phyloP scores from a whole-genome alignment of 2,329 filamentous ascomycete genomes.

The Didymella keratinophila region DNA sequence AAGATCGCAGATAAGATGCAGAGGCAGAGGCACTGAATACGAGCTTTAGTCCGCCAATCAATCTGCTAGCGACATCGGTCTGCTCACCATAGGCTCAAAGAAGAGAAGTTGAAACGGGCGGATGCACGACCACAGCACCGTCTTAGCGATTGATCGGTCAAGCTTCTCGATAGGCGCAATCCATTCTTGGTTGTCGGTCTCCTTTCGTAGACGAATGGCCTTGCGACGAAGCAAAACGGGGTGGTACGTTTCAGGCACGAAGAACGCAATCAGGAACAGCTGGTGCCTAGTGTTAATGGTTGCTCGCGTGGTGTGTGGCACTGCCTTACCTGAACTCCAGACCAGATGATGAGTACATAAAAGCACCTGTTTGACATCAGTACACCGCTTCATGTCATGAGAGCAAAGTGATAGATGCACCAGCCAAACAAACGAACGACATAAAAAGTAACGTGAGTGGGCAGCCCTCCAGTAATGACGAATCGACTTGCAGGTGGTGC shows the following conservation, averaged over 20 bases:
- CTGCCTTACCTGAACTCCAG: conserved; percentile 55
- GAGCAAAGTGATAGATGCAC: conserved; percentile 2
- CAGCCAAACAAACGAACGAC: conserved; percentile 14
- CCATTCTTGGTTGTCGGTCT: conserved; percentile 80
- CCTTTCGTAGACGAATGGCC: conserved; percentile 71
- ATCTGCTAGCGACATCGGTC: background rate
- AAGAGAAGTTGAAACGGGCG: conserved; percentile 79
- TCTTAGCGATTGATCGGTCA: conserved; percentile 69
- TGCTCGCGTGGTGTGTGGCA: conserved; percentile 24
- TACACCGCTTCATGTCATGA: conserved; percentile 29
- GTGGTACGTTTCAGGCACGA: conserved; percentile 89
- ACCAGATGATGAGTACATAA: conserved; percentile 86
- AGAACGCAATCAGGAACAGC: conserved; percentile 68
- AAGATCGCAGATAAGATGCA: conserved; percentile 84
- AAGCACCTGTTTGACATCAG: conserved; percentile 54
- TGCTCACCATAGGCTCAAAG: conserved; percentile 76
- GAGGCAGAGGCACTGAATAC: conserved; percentile 68
- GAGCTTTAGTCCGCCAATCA: conserved; percentile 40
- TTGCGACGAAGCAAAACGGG: conserved; percentile 75
- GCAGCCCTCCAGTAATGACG: conserved; percentile 3
- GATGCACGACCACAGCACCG: conserved; percentile 62
- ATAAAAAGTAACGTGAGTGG: conserved; percentile 15
- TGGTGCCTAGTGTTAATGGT: conserved; percentile 51
- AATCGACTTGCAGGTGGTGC: conserved; percentile 11
- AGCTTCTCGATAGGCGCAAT: conserved; percentile 78